A percentile compares a stretch with the other conserved stretches of the same genome.
These are phyloP conservation scores for Ogataea dorogensis DNA, from an alignment of 805 yeast genomes.

Conservation along the genomic window DNA sequence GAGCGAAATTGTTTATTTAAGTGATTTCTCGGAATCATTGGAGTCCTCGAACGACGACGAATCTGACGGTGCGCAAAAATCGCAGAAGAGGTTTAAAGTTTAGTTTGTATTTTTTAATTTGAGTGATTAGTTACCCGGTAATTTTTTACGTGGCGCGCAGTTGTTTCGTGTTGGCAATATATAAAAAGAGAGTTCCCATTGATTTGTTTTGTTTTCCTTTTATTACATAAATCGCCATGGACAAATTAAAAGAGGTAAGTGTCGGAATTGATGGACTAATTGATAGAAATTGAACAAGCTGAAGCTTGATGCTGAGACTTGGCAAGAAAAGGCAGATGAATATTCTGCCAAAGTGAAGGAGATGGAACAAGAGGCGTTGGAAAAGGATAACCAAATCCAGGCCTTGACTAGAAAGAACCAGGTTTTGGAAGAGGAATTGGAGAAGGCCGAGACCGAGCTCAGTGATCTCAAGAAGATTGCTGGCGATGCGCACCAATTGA, in stretches of 20 bases:
- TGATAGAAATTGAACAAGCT: slow-evolving; percentile 78
- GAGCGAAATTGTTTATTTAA: slow-evolving; percentile 14
- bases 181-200: slow-evolving; percentile 12
- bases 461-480: slow-evolving; percentile 79
- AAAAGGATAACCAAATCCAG: slow-evolving; percentile 93
- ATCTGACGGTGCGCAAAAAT: slow-evolving; percentile 1
- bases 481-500: slow-evolving; percentile 85
- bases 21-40: slow-evolving; percentile 6
- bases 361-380: slow-evolving; percentile 87
- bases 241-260: slow-evolving; percentile 50
- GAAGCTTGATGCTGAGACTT: slow-evolving; percentile 91
- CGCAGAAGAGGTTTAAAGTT: slow-evolving; percentile 5
- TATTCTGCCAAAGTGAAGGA: slow-evolving; percentile 75
- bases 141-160: slow-evolving; percentile 8
- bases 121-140: slow-evolving; percentile 10
- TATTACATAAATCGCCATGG: slow-evolving; percentile 35
- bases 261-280: slow-evolving; percentile 1
- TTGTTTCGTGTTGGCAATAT: slow-evolving; percentile 10
- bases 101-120: not conserved
- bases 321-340: slow-evolving; percentile 97
- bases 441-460: slow-evolving; percentile 71
- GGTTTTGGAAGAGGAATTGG: slow-evolving; percentile 79
- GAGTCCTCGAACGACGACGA: slow-evolving; percentile 1
- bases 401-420: slow-evolving; percentile 90
- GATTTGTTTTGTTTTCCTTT: slow-evolving; percentile 11